Base-by-base conservation (phyloP, 1,139 yeast genomes). In the Kodamaea sp. region DNA sequence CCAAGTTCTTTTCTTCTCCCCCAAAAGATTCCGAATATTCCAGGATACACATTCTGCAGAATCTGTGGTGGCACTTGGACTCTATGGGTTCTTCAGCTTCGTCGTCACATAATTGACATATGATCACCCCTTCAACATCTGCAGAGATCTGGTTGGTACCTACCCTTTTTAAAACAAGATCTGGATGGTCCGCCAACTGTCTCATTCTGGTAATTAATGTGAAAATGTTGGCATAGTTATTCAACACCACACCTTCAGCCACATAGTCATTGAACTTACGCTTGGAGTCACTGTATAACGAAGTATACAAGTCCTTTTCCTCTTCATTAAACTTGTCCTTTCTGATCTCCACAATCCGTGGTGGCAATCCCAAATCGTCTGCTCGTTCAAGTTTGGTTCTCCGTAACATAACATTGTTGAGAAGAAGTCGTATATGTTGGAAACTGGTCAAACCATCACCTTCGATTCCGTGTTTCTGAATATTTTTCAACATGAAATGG, bases 131-230 rank as follows among this genome's bases (percentile, higher is more conserved):
- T 13, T 69, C 70, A 4, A 65, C 51, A 7, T 59, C 63, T 8
- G 47, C 49, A 2, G 66, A 46, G 2, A 66, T 57, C 9, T 65
- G 59, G 35, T 70, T 70, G 26, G 67, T 59, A 10, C 77, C 77
- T 10, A 74, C 72, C 37, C 89, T 71, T 48, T 90, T 81, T 54
- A 92, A 67, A 1, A 92, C 97, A 44, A 94, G 68, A 63, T 94
- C 99, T 0, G 98, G 98, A 59, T 92, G 99, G 58, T 94, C 98
- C 0, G 98, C 97, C 50, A 92, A 70, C 60, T 92, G 98, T 53
- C 98, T 78, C 98, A 92, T 92, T 52, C 98, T 71, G 0, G 98
- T 94, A 50, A 92, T 90, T 39, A 94, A 72, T 0, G 97, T 90
- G 64, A 92, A 94, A 51, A 92, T 90, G 52, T 92, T 92, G 26